A percentile compares a stretch with the other conserved stretches of the same genome.
Evolutionary conservation across 805 yeast species (phyloP).

Genomic region (Candida broadrunensis): DNA sequence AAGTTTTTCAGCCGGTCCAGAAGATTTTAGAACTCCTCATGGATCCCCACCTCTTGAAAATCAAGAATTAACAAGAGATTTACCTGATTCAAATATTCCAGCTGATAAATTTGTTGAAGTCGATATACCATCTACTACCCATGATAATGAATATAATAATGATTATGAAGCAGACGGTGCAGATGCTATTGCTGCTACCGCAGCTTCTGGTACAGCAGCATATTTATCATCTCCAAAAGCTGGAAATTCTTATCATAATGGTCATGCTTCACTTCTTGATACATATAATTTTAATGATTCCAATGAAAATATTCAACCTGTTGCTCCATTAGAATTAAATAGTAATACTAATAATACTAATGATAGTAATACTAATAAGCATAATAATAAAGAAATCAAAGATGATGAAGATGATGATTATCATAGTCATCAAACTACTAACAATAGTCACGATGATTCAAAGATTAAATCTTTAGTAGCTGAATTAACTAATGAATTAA

Average conservation of each 20-base stretch:
- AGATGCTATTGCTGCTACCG: slow-evolving; percentile 21
- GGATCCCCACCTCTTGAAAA: slow-evolving; percentile 22
- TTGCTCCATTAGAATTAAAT: background rate
- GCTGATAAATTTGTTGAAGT: slow-evolving; percentile 28
- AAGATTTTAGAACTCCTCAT: slow-evolving; percentile 27
- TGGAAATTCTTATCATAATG: slow-evolving; percentile 7
- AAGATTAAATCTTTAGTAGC: slow-evolving; percentile 28
- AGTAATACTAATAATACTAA: background rate
- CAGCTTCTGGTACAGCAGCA: slow-evolving; percentile 1
- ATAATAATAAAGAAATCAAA: background rate
- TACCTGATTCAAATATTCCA: background rate
- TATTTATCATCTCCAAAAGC: background rate
- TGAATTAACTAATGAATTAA: slow-evolving; percentile 32
- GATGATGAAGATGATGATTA: background rate
- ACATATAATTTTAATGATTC: slow-evolving; percentile 28
- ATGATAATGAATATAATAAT: slow-evolving; percentile 14
- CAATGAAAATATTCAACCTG: slow-evolving; percentile 12
- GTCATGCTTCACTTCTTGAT: slow-evolving; percentile 13
- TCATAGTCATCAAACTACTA: slow-evolving; percentile 1
- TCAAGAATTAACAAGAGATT: background rate
- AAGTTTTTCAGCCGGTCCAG: slow-evolving; percentile 34
- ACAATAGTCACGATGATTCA: slow-evolving; percentile 15
- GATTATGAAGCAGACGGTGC: slow-evolving; percentile 22
- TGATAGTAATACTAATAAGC: background rate
- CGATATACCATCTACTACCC: slow-evolving; percentile 20